These are phyloP conservation scores for Phytophthora colocasiae DNA, from an alignment of 352 stramenopile genomes.

Conservation along the genomic window DNA sequence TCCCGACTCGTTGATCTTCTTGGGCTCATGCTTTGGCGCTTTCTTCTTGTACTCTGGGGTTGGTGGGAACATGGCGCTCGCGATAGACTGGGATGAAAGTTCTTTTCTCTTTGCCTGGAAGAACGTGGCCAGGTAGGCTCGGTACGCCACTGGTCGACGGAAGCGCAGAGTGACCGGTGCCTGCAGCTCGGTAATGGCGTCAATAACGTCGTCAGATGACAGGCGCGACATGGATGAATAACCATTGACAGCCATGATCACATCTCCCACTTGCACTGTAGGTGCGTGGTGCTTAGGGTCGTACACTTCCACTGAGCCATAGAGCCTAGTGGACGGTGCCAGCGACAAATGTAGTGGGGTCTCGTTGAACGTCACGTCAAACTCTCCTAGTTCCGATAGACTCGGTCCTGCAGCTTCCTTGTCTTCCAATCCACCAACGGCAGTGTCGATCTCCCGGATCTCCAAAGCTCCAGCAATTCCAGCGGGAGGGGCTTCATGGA, in stretches of 20 bases:
- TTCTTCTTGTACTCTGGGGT: conserved; percentile 72
- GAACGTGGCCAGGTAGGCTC: conserved; percentile 58
- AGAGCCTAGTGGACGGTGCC: conserved; percentile 73
- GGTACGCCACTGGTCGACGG: conserved; percentile 62
- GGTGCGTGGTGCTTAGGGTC: conserved; percentile 57
- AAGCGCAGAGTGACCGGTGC: conserved; percentile 62
- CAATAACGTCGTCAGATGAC: conserved; percentile 63
- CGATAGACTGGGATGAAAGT: conserved; percentile 56
- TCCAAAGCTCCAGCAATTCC: conserved; percentile 25
- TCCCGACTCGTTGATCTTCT: conserved; percentile 20
- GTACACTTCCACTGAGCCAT: conserved; percentile 80
- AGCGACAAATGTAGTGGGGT: conserved; percentile 59
- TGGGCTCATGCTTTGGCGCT: conserved; percentile 11
- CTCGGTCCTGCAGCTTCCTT: conserved; percentile 5
- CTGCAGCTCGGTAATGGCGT: conserved; percentile 53
- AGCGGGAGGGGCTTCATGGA: conserved; percentile 19
- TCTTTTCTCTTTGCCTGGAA: conserved; percentile 39
- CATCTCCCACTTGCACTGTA: conserved; percentile 64
- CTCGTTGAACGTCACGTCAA: conserved; percentile 61
- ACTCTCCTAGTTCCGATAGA: conserved; percentile 65
- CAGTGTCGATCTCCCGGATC: conserved; percentile 28
- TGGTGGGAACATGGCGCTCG: conserved; percentile 72
- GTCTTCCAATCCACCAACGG: conserved; percentile 24
- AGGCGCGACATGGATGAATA: conserved; percentile 54
- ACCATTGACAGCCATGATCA: conserved; percentile 73